Evolutionary conservation across 1,139 yeast species (phyloP).

Genomic region (Blastobotrys apis): DNA sequence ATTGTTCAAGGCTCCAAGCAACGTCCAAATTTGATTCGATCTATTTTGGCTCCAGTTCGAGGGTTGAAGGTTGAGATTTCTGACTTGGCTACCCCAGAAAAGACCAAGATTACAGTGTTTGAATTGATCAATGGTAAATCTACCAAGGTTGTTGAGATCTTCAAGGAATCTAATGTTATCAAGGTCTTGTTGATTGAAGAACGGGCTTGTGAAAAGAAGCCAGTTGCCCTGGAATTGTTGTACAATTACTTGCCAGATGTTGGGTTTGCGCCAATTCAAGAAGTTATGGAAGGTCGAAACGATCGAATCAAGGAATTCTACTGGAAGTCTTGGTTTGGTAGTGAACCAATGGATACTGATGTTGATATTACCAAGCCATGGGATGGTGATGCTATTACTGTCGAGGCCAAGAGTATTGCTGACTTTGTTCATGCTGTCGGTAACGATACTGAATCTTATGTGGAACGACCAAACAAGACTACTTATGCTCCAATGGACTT

Average conservation of each 20-base stretch:
- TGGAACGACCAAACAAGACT: conserved; percentile 76
- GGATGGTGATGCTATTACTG: conserved; percentile 63
- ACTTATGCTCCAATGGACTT: conserved; percentile 98
- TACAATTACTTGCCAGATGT: conserved; percentile 77
- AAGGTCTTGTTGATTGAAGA: conserved; percentile 77
- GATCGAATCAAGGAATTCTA: conserved; percentile 90
- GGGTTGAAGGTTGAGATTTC: conserved; percentile 63
- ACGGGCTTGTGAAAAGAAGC: conserved; percentile 73
- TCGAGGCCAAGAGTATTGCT: conserved; percentile 73
- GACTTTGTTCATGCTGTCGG: conserved; percentile 97
- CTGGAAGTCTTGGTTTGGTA: conserved; percentile 97
- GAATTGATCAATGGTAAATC: conserved; percentile 72
- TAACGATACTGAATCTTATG: conserved; percentile 94
- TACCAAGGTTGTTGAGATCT: conserved; percentile 64
- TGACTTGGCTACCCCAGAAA: conserved; percentile 46
- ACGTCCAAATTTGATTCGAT: conserved; percentile 71
- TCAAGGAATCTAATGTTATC: conserved; percentile 48
- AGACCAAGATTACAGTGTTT: conserved; percentile 58
- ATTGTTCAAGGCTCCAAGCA: conserved; percentile 83
- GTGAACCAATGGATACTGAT: conserved; percentile 49
- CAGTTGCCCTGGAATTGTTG: conserved; percentile 71
- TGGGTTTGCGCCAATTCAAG: conserved; percentile 93
- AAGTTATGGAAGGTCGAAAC: conserved; percentile 86
- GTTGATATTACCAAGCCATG: conserved; percentile 59
- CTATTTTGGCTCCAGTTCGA: conserved; percentile 71